Evolutionary conservation across 768 basidiomycete genomes (phyloP), one percentile per base, ranked within the genome.

Genomic region (Lactarius vividus): DNA sequence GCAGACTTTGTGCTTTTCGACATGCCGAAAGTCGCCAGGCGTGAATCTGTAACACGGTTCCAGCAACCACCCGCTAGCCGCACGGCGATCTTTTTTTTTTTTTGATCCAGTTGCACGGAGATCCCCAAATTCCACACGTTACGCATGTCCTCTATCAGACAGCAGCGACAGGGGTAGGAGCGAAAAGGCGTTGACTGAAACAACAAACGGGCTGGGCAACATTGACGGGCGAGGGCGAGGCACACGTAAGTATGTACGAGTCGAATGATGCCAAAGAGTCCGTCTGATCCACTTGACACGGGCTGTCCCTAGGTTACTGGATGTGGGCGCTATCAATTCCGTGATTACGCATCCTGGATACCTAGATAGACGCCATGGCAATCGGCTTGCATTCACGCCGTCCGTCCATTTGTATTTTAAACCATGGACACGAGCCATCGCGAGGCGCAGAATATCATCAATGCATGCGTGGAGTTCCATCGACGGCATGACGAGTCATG

Each of bases 331-430:
- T 15, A 79, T 96, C 54, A n/a, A n/a, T n/a, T n/a, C n/a, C 78
- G 75, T 7, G 76, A 80, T 5, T 89, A 85, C 66, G 74, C 79
- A 13, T 75, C 82, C 1, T 6, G 31, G 31, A n/a, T n/a, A n/a
- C n/a, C n/a, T 96, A 92, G 93, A 85, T 97, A 59, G 79, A 84
- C 20, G 81, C 80, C 35, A 85, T 81, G 0, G 86, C 93, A 0
- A 93, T 96, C 68, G 95, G 96, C 73, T 77, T 97, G 65, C 87
- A 85, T 68, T 91, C 94, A 11, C 84, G 88, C 54, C 93, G 96
- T 75, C 89, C 94, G 0, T 75, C 79, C 40, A 96, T 97, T 94
- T 33, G 31, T 37, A 73, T 96, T 96, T 71, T 74, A 96, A 53
- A 73, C 82, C 6, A 78, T 94, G 75, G 84, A 88, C 59, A 70